phyloP scores from a whole-genome alignment of 2,329 filamentous ascomycete species.

The Aspergillus floridensis region DNA sequence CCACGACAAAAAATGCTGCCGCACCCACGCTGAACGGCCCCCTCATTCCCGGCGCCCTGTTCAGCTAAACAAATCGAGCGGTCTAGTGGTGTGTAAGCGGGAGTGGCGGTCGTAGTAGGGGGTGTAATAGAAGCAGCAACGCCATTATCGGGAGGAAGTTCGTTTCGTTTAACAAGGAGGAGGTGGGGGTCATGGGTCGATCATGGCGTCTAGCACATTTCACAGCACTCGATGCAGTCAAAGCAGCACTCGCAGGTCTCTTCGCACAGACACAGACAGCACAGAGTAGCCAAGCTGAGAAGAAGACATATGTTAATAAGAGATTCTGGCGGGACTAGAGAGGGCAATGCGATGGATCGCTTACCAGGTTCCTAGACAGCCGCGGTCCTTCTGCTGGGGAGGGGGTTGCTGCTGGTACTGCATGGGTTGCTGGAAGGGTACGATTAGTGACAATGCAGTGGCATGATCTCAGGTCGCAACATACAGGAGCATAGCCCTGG shows the following conservation, averaged over 20 bases:
- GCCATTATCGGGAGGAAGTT: background rate
- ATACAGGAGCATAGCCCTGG: constrained; percentile 33
- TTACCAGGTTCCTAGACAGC: constrained; percentile 54
- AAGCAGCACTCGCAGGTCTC: constrained; percentile 63
- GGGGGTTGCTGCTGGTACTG: constrained; percentile 53
- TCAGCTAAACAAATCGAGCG: background rate
- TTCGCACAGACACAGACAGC: constrained; percentile 64
- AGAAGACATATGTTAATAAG: constrained; percentile 11
- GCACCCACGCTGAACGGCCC: background rate
- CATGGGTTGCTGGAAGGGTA: constrained; percentile 36
- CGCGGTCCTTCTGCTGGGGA: constrained; percentile 48
- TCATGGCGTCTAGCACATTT: constrained; percentile 33
- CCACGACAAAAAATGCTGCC: background rate
- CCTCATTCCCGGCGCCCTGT: background rate
- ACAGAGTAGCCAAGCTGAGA: constrained; percentile 53
- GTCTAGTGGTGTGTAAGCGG: background rate
- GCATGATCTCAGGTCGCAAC: constrained; percentile 14
- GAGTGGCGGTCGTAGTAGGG: background rate
- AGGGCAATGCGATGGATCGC: constrained; percentile 10
- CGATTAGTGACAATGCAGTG: constrained; percentile 20
- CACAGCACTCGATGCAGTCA: constrained; percentile 58
- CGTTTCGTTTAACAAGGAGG: constrained; percentile 18
- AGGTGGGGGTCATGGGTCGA: constrained; percentile 20
- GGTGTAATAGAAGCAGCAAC: background rate
- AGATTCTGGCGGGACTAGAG: background rate